Conservation (phyloP, 2,329 filamentous ascomycete species). For the Leptosphaerulina australis region DNA sequence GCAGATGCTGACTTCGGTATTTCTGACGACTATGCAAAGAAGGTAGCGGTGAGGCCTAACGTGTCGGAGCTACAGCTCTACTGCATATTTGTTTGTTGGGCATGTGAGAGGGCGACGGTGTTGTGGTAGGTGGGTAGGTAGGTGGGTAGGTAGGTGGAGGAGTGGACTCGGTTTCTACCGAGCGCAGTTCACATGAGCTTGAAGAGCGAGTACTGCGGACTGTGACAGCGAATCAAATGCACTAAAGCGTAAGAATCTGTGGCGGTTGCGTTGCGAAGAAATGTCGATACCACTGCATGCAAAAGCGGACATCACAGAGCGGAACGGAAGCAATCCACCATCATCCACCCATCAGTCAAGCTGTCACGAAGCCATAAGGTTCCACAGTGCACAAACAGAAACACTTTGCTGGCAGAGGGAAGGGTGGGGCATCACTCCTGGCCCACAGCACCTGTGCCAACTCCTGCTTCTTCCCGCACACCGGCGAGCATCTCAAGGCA, state of each 20-base stretch:
- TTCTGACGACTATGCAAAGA: background rate
- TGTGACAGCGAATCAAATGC: slow-evolving; percentile 1
- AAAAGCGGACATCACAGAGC: slow-evolving; percentile 1
- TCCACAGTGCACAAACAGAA: too few relatives aligned
- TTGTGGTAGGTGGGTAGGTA: too few relatives aligned
- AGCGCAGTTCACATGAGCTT: background rate
- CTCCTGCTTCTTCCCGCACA: background rate
- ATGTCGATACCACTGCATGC: too few relatives aligned
- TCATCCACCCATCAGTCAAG: background rate
- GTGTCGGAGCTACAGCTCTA: too few relatives aligned
- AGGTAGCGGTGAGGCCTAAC: slow-evolving; percentile 14
- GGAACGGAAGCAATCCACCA: slow-evolving; percentile 2
- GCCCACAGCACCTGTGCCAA: slow-evolving; percentile 2
- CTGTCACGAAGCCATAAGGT: too few relatives aligned
- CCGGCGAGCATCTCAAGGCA: too few relatives aligned
- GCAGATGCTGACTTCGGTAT: background rate
- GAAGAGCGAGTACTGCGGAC: too few relatives aligned
- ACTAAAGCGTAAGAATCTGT: background rate
- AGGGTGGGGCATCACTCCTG: background rate
- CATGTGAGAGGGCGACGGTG: too few relatives aligned
- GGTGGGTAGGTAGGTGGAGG: background rate
- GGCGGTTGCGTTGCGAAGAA: too few relatives aligned
- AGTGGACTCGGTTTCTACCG: background rate
- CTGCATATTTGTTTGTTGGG: too few relatives aligned
- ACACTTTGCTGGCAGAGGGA: background rate